These are phyloP conservation scores for Tolypocladium tropicale DNA, from an alignment of 2,329 filamentous ascomycete genomes.

Conservation along the genomic window DNA sequence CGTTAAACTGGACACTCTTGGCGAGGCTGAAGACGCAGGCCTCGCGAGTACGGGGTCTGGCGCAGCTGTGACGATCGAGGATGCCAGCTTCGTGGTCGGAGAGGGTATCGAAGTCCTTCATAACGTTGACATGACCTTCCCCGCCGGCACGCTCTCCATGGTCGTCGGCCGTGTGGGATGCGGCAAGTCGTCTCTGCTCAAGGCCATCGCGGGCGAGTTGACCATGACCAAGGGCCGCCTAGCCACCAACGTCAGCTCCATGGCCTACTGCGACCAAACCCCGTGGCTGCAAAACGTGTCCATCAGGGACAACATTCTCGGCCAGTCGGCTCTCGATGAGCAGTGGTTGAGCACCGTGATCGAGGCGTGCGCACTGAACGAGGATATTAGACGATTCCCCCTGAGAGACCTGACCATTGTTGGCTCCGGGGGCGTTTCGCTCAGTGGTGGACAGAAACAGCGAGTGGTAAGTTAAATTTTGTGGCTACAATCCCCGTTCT, in stretches of 20 bases:
- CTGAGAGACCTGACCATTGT: conserved; percentile 24
- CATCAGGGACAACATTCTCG: background rate
- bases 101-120: background rate
- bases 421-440: conserved; percentile 28
- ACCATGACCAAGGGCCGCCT: background rate
- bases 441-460: conserved; percentile 35
- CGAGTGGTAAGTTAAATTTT: conserved; percentile 20
- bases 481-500: background rate
- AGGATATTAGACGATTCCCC: conserved; percentile 21
- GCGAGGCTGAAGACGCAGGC: background rate
- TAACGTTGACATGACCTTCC: background rate
- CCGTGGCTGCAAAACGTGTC: background rate
- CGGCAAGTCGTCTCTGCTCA: background rate
- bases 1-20: background rate
- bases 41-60: background rate
- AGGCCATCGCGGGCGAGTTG: background rate
- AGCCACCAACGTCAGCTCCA: background rate
- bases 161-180: background rate
- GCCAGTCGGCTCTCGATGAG: conserved; percentile 12
- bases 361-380: conserved; percentile 21
- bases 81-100: background rate
- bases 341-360: conserved; percentile 19
- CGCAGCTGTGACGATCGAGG: background rate
- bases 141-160: background rate
- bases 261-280: background rate